Evolutionary conservation across 108 stramenopile species (phyloP).

Genomic region (Nitzschia sp.): DNA sequence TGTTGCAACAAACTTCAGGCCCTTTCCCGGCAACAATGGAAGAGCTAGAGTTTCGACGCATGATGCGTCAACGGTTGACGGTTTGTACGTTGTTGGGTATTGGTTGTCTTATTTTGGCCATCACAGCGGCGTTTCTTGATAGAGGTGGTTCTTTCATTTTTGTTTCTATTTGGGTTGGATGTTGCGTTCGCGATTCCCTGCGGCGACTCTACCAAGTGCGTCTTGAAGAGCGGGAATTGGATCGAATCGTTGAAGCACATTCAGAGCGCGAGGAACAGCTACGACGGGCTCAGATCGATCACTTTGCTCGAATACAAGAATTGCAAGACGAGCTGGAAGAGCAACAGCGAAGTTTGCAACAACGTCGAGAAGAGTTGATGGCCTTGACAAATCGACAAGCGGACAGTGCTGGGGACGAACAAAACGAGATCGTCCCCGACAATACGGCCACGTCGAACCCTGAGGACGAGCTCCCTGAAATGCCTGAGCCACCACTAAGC

Average conservation of each 20-base stretch:
- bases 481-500: no score
- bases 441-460: no score
- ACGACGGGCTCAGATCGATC: slow-evolving; percentile 1
- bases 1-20: background rate
- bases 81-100: slow-evolving; percentile 13
- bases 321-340: background rate
- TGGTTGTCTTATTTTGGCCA: slow-evolving; percentile 11
- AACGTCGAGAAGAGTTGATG: background rate
- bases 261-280: background rate
- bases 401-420: no score
- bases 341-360: slow-evolving; percentile 5
- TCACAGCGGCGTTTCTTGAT: background rate
- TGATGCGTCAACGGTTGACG: background rate
- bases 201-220: slow-evolving; percentile 12
- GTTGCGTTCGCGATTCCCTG: slow-evolving; percentile 16
- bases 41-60: background rate
- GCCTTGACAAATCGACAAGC: no score
- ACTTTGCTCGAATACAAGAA: background rate
- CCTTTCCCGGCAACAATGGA: slow-evolving; percentile 7
- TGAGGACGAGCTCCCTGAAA: no score
- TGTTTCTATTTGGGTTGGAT: slow-evolving; percentile 19
- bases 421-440: no score
- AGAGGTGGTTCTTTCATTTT: slow-evolving; percentile 10
- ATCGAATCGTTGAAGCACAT: background rate
- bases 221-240: background rate